Evolutionary conservation across 2,329 filamentous ascomycete genomes (phyloP).

Genomic region (Colletotrichum musae): DNA sequence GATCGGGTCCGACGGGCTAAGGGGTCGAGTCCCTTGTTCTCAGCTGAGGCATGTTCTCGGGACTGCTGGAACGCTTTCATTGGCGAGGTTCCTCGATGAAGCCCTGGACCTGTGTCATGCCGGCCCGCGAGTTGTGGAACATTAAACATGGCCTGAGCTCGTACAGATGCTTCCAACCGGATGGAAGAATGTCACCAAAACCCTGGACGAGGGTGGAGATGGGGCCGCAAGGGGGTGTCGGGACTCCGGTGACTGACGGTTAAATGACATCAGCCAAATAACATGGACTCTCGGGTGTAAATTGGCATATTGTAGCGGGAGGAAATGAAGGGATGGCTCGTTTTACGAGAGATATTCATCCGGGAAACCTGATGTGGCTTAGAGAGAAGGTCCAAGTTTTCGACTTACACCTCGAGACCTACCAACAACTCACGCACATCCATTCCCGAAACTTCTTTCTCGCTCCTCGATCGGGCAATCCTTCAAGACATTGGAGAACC

Average conservation of each 20-base stretch:
- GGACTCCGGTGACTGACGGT: neutral
- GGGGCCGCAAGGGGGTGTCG: neutral
- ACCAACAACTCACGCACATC: slow-evolving; percentile 19
- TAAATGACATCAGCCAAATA: slow-evolving; percentile 10
- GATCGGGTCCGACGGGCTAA: neutral
- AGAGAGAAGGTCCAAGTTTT: neutral
- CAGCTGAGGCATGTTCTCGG: neutral
- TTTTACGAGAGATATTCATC: slow-evolving; percentile 3
- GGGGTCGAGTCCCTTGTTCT: neutral
- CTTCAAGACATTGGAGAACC: slow-evolving; percentile 2
- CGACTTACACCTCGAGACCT: slow-evolving; percentile 10
- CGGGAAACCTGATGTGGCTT: neutral
- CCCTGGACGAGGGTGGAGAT: too few species aligned
- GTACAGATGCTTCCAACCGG: neutral
- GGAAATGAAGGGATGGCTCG: slow-evolving; percentile 10
- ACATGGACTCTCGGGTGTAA: neutral
- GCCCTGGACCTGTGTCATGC: neutral
- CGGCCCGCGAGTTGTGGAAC: too few species aligned
- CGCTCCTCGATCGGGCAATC: neutral
- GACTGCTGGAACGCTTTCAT: neutral
- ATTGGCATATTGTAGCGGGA: neutral
- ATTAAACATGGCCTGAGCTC: neutral
- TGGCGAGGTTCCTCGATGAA: neutral
- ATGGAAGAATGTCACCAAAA: slow-evolving; percentile 13
- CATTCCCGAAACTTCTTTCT: neutral